Percentiles rank a stretch among this genome's conserved stretches.
Conservation (phyloP, 139 green algal species). For the Eudorina sp. region DNA sequence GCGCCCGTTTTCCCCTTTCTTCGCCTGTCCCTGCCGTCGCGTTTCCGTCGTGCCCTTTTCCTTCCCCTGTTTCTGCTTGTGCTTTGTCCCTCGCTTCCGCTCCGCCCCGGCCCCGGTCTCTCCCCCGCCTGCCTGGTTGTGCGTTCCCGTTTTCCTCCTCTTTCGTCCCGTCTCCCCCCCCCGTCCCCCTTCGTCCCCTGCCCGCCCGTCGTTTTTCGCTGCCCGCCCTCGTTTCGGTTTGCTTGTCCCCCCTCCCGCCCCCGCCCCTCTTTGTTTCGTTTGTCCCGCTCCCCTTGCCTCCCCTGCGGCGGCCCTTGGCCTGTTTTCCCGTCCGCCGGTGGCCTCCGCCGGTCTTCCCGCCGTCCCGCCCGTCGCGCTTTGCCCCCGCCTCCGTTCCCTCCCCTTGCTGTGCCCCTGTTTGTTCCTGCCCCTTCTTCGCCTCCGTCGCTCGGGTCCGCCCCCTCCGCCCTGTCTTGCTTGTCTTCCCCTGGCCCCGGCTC, state of each 20-base stretch:
- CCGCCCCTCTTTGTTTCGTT: neutral
- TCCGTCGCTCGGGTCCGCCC: slow-evolving; percentile 18
- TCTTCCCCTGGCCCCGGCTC: slow-evolving; percentile 27
- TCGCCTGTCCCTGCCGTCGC: neutral
- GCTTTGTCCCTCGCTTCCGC: neutral
- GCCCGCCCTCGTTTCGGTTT: neutral
- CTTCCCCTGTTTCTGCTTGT: neutral
- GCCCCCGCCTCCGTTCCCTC: neutral
- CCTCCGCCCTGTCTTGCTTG: neutral
- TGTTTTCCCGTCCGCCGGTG: neutral
- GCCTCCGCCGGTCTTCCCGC: neutral
- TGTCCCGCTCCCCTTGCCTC: neutral
- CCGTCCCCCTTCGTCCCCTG: neutral
- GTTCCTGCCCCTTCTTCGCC: slow-evolving; percentile 23
- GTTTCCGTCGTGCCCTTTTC: neutral
- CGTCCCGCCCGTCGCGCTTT: neutral
- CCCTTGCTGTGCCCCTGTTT: neutral
- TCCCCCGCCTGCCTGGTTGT: neutral
- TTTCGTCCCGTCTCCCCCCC: neutral
- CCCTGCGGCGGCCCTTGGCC: neutral
- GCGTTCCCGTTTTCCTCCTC: neutral
- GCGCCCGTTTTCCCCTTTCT: neutral
- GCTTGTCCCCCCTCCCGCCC: slow-evolving; percentile 1
- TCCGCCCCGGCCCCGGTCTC: neutral
- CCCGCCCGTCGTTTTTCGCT: neutral